Percentiles rank a stretch among this genome's conserved stretches.
Conservation (phyloP, 441 rosid species). For the Capsella rubella region DNA sequence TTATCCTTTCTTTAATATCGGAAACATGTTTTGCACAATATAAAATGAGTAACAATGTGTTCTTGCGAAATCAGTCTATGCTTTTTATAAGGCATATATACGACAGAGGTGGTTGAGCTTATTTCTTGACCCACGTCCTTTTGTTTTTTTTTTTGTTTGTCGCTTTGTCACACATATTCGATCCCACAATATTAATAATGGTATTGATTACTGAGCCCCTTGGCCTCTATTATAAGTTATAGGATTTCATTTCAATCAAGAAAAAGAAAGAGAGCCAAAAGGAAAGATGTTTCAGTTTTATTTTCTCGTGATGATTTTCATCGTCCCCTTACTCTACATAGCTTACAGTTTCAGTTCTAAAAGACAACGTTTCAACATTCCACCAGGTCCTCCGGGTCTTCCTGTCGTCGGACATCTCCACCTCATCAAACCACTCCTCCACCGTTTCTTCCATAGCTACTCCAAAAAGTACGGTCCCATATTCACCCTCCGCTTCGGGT, state of each 20-base stretch:
- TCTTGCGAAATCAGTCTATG: too few relatives aligned
- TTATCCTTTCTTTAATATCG: too few relatives aligned
- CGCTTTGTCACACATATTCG: not conserved
- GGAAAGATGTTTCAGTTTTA: not conserved
- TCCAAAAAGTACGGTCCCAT: not conserved
- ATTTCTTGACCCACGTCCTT: not conserved
- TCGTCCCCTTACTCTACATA: not conserved
- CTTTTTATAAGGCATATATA: too few relatives aligned
- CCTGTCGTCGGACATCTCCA: not conserved
- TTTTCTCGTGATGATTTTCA: not conserved
- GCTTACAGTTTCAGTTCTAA: not conserved
- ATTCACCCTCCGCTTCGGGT: not conserved
- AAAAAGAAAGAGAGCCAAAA: too few relatives aligned
- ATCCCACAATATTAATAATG: not conserved
- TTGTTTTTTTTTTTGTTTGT: too few relatives aligned
- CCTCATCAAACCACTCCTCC: not conserved
- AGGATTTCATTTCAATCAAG: not conserved
- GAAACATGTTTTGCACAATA: too few relatives aligned
- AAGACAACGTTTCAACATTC: not conserved
- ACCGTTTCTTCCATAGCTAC: not conserved
- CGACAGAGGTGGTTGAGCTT: not conserved
- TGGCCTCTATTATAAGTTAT: not conserved
- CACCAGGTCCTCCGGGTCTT: not conserved
- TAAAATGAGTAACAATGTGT: too few relatives aligned
- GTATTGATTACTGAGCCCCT: not conserved